Base-by-base conservation (phyloP, 805 yeast species). In the Candida morakotiae region DNA sequence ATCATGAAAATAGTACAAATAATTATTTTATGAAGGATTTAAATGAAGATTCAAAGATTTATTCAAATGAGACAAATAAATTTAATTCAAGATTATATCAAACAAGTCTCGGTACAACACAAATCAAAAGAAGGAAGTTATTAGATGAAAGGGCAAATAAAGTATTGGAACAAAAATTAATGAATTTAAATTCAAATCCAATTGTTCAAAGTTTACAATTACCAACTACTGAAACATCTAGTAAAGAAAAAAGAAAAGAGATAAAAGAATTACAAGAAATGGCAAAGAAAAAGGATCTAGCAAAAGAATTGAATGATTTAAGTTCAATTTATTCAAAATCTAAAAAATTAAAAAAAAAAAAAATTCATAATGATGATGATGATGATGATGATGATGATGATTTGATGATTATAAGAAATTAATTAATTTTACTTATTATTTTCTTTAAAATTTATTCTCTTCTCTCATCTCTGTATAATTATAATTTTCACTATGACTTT, bases 91-190 rank as follows among this genome's bases (percentile, higher is more conserved):
- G 69, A 64, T 4, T 15, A 20, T 77, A 64, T 44, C 65, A 64
- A 9, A 70, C 73, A 51, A 77, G 81, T 1, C 71, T 69, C 16
- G 49, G 68, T 3, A 39, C 75, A 20, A 67, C 67, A 35, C 52
- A 70, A n/a, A 60, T 59, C 15, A 50, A 64, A 45, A 58, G 65
- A 50, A 49, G 57, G 34, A 62, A 58, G 41, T 32, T 50, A 5
- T 44, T 51, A 17, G 64, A 53, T 28, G 61, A 57, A 14, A 45
- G 40, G 21, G 53, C 56, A 35, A 62, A 64, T 40, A 55, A 48
- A 38, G 53, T 56, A 28, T 60, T 74, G 34, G 61, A 66, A n/a
- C 46, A 61, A 8, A 69, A 65, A 33, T 55, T 66, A 9, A 21
- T 35, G n/a, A 37, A 35, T 15, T 21, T 44, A 15, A 26, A 31